These are phyloP conservation scores for Vanrija pseudolonga DNA, from an alignment of 1,284 basidiomycete species.

Conservation along the genomic window DNA sequence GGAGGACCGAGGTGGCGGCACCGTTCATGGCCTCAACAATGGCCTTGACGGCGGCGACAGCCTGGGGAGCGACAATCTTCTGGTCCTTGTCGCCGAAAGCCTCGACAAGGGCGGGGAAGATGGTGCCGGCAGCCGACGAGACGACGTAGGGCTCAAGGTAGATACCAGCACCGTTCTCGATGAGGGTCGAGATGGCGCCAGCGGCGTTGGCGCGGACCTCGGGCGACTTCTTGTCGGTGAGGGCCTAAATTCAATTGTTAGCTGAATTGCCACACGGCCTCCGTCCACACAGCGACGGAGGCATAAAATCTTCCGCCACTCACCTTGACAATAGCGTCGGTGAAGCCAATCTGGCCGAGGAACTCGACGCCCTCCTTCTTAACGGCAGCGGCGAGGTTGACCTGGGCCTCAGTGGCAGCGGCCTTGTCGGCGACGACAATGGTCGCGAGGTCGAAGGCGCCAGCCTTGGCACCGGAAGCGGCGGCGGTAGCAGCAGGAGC, in stretches of 20 bases:
- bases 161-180: constrained; percentile 73
- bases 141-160: constrained; percentile 88
- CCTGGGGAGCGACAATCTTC: constrained; percentile 62
- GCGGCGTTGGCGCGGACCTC: constrained; percentile 47
- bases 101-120: constrained; percentile 84
- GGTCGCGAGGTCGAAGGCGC: constrained; percentile 47
- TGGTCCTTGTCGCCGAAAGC: constrained; percentile 80
- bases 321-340: constrained; percentile 71
- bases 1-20: constrained; percentile 80
- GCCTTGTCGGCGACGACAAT: constrained; percentile 51
- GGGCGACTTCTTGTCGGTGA: constrained; percentile 58
- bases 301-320: constrained; percentile 12
- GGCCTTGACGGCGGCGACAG: constrained; percentile 76
- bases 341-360: constrained; percentile 71
- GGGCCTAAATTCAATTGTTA: constrained; percentile 39
- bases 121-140: constrained; percentile 61
- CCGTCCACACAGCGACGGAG: background rate
- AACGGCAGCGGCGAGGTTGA: constrained; percentile 66
- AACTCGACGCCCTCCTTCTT: constrained; percentile 83
- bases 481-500: constrained; percentile 45
- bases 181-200: constrained; percentile 52
- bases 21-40: constrained; percentile 82
- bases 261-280: background rate
- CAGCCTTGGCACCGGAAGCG: constrained; percentile 38
- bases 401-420: constrained; percentile 64